Conservation (phyloP, 345 rosid genomes). For the Nephelium lappaceum region DNA sequence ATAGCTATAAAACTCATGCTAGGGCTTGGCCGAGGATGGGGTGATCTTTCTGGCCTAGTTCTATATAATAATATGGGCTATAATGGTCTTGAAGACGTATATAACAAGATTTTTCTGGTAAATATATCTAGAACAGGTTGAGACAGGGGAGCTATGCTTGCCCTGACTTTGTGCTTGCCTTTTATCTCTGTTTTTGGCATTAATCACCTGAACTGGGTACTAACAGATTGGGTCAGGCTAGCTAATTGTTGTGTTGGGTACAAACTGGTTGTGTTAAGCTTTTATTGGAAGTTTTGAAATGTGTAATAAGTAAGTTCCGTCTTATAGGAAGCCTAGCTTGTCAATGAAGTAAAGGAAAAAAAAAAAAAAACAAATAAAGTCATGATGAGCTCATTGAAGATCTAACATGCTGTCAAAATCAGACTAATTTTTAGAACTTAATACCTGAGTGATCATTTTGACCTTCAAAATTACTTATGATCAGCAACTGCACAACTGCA, state of each 20-base stretch:
- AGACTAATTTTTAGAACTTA: not conserved
- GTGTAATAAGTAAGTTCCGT: not conserved
- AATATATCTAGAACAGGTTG: not conserved
- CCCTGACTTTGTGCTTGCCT: not conserved
- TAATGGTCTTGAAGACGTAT: not conserved
- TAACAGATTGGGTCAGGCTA: not conserved
- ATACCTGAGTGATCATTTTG: no score
- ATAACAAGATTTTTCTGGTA: not conserved
- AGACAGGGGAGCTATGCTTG: not conserved
- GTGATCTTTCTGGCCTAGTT: not conserved
- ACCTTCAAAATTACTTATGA: not conserved
- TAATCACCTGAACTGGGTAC: not conserved
- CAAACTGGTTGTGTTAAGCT: not conserved
- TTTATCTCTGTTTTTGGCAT: not conserved
- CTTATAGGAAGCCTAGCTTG: not conserved
- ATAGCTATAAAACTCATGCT: not conserved
- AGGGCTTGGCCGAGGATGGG: not conserved
- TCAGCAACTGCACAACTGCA: not conserved
- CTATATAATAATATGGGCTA: not conserved
- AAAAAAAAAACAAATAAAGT: not conserved
- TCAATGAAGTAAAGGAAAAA: not conserved
- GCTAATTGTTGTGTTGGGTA: not conserved
- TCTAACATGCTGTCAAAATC: not conserved
- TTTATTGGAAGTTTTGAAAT: not conserved
- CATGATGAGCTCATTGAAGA: not conserved